Conservation (phyloP, 306 rosid species). For the Cercis canadensis region DNA sequence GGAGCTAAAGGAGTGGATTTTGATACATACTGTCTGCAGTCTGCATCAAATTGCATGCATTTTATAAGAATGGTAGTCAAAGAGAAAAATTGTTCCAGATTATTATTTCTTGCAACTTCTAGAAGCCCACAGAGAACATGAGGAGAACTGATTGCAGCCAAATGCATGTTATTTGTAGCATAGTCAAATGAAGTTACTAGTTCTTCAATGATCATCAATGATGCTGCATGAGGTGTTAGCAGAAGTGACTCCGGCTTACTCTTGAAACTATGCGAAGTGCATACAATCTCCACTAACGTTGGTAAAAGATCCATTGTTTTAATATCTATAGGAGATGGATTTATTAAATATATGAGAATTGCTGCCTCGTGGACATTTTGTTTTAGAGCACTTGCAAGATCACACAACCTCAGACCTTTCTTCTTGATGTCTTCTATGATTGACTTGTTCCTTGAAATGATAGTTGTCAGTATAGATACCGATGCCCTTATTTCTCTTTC, state of each 20-base stretch:
- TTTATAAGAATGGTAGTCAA: constrained; percentile 73
- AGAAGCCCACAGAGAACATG: constrained; percentile 67
- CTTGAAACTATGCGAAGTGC: constrained; percentile 57
- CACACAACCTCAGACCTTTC: constrained; percentile 71
- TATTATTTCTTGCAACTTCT: constrained; percentile 66
- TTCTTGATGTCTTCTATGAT: constrained; percentile 71
- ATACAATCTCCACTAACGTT: constrained; percentile 66
- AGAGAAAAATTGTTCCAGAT: constrained; percentile 63
- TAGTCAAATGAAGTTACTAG: constrained; percentile 74
- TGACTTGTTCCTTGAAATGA: constrained; percentile 69
- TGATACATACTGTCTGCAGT: constrained; percentile 69
- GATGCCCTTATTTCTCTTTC: constrained; percentile 72
- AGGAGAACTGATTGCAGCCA: constrained; percentile 78
- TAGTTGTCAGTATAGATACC: constrained; percentile 63
- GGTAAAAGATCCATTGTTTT: constrained; percentile 72
- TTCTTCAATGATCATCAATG: constrained; percentile 77
- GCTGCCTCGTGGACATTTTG: constrained; percentile 83
- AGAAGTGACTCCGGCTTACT: constrained; percentile 52
- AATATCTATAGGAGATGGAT: constrained; percentile 76
- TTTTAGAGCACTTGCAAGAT: constrained; percentile 79
- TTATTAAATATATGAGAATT: constrained; percentile 68
- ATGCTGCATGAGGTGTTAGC: constrained; percentile 77
- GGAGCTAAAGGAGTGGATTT: constrained; percentile 68
- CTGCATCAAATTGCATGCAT: constrained; percentile 69
- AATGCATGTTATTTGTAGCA: constrained; percentile 70